Evolutionary conservation across 2,329 filamentous ascomycete genomes (phyloP).

Genomic region (Pleomassaria siparia): DNA sequence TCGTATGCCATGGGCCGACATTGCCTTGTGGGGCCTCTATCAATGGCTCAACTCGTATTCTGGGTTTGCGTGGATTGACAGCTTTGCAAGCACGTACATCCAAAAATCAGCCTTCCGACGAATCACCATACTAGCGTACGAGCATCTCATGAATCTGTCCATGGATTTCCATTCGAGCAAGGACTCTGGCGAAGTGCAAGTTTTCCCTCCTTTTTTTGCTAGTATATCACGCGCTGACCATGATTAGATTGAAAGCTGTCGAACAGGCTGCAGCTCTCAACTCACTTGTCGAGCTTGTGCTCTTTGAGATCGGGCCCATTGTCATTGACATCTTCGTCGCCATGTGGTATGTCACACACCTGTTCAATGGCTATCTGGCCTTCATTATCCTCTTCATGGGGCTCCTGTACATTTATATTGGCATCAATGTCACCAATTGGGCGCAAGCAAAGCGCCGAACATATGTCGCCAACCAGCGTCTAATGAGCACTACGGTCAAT

Average conservation of each 20-base stretch:
- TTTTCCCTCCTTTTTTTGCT: not conserved
- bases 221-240: not conserved
- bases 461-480: slow-evolving; percentile 49
- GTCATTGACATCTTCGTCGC: slow-evolving; percentile 63
- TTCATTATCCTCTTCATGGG: slow-evolving; percentile 43
- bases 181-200: slow-evolving; percentile 61
- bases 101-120: slow-evolving; percentile 60
- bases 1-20: slow-evolving; percentile 55
- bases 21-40: slow-evolving; percentile 52
- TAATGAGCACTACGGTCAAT: slow-evolving; percentile 57
- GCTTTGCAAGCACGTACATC: slow-evolving; percentile 57
- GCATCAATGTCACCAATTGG: slow-evolving; percentile 47
- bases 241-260: slow-evolving; percentile 55
- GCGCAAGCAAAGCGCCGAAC: slow-evolving; percentile 43
- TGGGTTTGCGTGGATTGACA: slow-evolving; percentile 54
- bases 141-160: slow-evolving; percentile 68
- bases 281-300: slow-evolving; percentile 59
- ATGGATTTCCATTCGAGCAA: slow-evolving; percentile 71
- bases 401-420: slow-evolving; percentile 55
- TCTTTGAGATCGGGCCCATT: slow-evolving; percentile 64
- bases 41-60: slow-evolving; percentile 54
- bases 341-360: slow-evolving; percentile 60
- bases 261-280: slow-evolving; percentile 63
- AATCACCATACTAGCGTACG: slow-evolving; percentile 63
- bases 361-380: slow-evolving; percentile 61